These are phyloP conservation scores for Vitis labrusca DNA, from an alignment of 164 flowering plant species.

Conservation along the genomic window DNA sequence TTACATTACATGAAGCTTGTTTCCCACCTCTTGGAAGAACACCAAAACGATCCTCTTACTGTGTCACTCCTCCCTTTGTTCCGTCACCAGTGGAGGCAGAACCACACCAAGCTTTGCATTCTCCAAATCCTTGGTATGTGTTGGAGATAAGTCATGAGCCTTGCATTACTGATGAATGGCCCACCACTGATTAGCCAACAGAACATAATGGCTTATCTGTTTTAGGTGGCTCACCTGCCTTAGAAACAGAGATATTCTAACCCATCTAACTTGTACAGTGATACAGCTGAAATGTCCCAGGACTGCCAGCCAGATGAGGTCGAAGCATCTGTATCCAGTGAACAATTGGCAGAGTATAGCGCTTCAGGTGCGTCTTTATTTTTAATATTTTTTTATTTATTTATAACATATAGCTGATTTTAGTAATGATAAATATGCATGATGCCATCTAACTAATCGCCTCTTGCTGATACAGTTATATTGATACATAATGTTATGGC, in stretches of 20 bases:
- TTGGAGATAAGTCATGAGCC: conserved; percentile 27
- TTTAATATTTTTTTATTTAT: too few relatives aligned
- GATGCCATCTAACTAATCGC: too few relatives aligned
- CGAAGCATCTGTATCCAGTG: conserved; percentile 11
- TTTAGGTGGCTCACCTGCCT: conserved; percentile 12
- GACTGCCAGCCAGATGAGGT: conserved; percentile 27
- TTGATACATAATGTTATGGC: too few relatives aligned
- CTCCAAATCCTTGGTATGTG: conserved; percentile 26
- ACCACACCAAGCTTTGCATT: conserved; percentile 25
- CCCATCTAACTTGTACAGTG: conserved; percentile 8
- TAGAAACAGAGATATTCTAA: conserved; percentile 29
- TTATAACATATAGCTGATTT: too few relatives aligned
- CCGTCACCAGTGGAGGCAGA: conserved; percentile 15
- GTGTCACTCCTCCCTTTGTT: neutral
- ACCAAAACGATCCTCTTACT: too few relatives aligned
- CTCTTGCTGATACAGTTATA: too few relatives aligned
- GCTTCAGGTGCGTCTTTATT: too few relatives aligned
- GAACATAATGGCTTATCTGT: conserved; percentile 16
- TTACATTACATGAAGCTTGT: too few relatives aligned
- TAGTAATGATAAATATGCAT: too few relatives aligned
- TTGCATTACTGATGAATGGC: conserved; percentile 44
- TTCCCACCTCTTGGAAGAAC: too few relatives aligned
- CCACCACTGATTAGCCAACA: conserved; percentile 39
- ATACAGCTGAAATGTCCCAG: conserved; percentile 6
- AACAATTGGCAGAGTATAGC: too few relatives aligned